These are phyloP conservation scores for Jatropha multifida DNA, from an alignment of 441 rosid genomes.

Conservation along the genomic window DNA sequence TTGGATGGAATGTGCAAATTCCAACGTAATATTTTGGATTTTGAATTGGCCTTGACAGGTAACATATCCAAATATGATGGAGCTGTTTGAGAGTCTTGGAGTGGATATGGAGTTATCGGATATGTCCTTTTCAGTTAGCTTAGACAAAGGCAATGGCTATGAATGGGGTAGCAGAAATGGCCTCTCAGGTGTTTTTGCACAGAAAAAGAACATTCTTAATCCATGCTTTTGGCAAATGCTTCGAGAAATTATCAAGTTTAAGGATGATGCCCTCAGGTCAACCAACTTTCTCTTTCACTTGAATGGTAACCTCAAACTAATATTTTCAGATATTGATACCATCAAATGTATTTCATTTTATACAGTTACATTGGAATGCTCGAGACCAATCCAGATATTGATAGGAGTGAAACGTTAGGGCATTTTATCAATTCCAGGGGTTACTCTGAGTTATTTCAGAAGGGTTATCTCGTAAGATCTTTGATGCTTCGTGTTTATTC, in stretches of 20 bases:
- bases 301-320: neutral
- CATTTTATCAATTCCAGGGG: constrained; percentile 59
- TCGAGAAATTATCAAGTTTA: constrained; percentile 68
- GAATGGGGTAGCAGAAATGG: constrained; percentile 98
- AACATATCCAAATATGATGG: constrained; percentile 89
- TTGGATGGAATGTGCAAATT: neutral
- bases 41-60: constrained; percentile 43
- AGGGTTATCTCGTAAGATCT: constrained; percentile 74
- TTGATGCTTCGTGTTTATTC: neutral
- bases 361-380: constrained; percentile 63
- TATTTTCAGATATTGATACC: neutral
- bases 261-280: constrained; percentile 61
- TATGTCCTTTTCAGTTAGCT: constrained; percentile 89
- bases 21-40: neutral
- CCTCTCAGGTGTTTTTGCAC: constrained; percentile 70
- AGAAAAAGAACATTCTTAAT: constrained; percentile 60
- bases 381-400: constrained; percentile 59
- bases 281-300: neutral
- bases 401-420: constrained; percentile 64
- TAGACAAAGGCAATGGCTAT: constrained; percentile 66
- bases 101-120: constrained; percentile 82
- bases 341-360: neutral
- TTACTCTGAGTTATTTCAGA: constrained; percentile 78
- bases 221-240: constrained; percentile 88
- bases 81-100: constrained; percentile 80